These are phyloP conservation scores for Stylonectria norvegica DNA, from an alignment of 2,329 filamentous ascomycete genomes.

Conservation along the genomic window DNA sequence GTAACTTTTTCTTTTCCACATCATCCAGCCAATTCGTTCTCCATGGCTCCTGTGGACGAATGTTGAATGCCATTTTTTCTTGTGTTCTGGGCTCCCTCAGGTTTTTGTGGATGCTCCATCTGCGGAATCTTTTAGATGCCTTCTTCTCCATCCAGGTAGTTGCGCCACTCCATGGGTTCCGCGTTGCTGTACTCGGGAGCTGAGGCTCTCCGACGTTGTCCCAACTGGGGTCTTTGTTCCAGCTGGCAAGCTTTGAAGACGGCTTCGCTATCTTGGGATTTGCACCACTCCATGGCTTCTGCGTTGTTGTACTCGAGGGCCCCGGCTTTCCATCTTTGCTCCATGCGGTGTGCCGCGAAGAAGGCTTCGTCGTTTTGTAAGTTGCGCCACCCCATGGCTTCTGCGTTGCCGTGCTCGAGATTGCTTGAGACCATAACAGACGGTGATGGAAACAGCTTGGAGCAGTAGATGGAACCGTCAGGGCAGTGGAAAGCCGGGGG, in stretches of 20 bases:
- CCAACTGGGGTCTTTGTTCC: slow-evolving; percentile 20
- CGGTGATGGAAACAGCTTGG: slow-evolving; percentile 3
- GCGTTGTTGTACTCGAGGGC: slow-evolving; percentile 9
- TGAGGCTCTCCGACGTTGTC: slow-evolving; percentile 16
- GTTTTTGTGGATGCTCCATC: no score
- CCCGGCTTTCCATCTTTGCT: slow-evolving; percentile 18
- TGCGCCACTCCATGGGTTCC: no score
- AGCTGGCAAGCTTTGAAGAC: slow-evolving; percentile 9
- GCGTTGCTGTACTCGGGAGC: slow-evolving; percentile 9
- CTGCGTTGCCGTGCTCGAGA: slow-evolving; percentile 2
- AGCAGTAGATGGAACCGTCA: slow-evolving; percentile 11
- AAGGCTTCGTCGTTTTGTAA: slow-evolving; percentile 1
- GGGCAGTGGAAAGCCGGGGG: slow-evolving; percentile 12
- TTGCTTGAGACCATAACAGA: slow-evolving; percentile 7
- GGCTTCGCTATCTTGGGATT: no score
- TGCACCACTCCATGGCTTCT: no score
- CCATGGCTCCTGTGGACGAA: neutral
- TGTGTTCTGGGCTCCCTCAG: neutral
- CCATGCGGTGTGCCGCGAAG: slow-evolving; percentile 12
- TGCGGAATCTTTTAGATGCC: no score
- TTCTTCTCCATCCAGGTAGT: no score
- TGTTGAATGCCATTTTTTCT: neutral
- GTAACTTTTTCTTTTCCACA: slow-evolving; percentile 1
- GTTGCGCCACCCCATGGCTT: slow-evolving; percentile 6
- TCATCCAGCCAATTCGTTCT: slow-evolving; percentile 1